These are phyloP conservation scores for Acrocalymma vagum DNA, from an alignment of 2,329 filamentous ascomycete species.

Conservation along the genomic window DNA sequence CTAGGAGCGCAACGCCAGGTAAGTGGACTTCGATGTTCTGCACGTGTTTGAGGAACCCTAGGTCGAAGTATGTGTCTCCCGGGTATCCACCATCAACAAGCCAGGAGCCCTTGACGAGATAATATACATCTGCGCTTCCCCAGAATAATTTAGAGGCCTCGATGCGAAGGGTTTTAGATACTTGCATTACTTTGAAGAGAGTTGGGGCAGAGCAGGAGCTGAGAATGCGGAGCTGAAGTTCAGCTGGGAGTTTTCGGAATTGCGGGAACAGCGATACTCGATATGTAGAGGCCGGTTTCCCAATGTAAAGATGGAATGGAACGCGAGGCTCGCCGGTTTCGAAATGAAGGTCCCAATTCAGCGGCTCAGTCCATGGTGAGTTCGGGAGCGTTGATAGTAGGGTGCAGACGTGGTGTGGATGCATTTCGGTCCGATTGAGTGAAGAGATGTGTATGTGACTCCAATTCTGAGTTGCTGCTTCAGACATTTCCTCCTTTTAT, in stretches of 20 bases:
- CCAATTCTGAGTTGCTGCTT: too few species aligned
- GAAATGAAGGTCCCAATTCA: too few species aligned
- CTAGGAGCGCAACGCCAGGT: too few species aligned
- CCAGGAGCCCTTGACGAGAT: slow-evolving; percentile 9
- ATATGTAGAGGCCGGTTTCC: too few species aligned
- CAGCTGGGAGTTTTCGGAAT: slow-evolving; percentile 9
- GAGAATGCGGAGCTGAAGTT: slow-evolving; percentile 16
- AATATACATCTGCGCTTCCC: slow-evolving; percentile 10
- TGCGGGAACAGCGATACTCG: slow-evolving; percentile 5
- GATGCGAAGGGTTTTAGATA: slow-evolving; percentile 9
- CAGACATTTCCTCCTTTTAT: too few species aligned
- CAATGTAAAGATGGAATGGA: too few species aligned
- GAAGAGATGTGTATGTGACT: too few species aligned
- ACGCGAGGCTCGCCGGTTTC: too few species aligned
- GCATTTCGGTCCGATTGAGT: too few species aligned
- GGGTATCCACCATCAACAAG: slow-evolving; percentile 13
- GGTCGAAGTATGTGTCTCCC: slow-evolving; percentile 11
- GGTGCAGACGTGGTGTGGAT: too few species aligned
- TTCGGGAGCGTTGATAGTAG: too few species aligned
- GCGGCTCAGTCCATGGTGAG: too few species aligned
- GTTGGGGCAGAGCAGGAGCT: slow-evolving; percentile 12
- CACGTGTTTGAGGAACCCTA: slow-evolving; percentile 9
- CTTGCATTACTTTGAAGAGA: slow-evolving; percentile 14
- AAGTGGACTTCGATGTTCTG: slow-evolving; percentile 15
- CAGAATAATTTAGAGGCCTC: slow-evolving; percentile 18